Evolutionary conservation across 371 early-diverging fungal genomes (phyloP).

Genomic region (Apophysomyces variabilis): DNA sequence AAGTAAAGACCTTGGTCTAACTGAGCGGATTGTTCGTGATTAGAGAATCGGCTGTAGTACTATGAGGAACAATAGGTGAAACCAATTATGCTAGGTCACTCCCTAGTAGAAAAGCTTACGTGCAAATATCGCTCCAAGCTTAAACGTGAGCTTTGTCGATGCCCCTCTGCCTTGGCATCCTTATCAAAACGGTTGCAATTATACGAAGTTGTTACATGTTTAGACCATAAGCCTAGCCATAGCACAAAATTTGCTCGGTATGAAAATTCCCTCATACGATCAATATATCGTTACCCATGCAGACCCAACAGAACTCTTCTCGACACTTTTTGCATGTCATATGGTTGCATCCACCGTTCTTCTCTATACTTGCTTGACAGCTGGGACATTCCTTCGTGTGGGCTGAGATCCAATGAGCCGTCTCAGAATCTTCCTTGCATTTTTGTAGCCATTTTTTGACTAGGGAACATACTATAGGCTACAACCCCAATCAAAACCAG

Average conservation of each 20-base stretch:
- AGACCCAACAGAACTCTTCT: constrained; percentile 93
- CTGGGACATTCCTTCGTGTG: constrained; percentile 97
- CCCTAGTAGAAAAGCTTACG: constrained; percentile 54
- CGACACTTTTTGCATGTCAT: constrained; percentile 91
- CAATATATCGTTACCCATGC: constrained; percentile 49
- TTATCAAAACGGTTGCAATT: constrained; percentile 96
- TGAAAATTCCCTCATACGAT: constrained; percentile 30
- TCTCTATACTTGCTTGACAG: constrained; percentile 94
- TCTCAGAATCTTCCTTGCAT: constrained; percentile 97
- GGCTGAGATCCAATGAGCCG: constrained; percentile 96
- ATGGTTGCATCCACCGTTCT: constrained; percentile 97
- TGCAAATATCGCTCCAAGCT: constrained; percentile 93
- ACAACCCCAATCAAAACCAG: constrained; percentile 1
- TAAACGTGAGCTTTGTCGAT: constrained; percentile 85
- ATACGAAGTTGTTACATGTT: constrained; percentile 90
- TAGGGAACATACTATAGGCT: constrained; percentile 86
- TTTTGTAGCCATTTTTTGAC: constrained; percentile 93
- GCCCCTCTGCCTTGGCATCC: constrained; percentile 76
- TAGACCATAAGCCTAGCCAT: constrained; percentile 85
- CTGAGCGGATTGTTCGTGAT: constrained; percentile 95
- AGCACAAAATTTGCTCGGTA: neutral
- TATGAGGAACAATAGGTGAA: constrained; percentile 24
- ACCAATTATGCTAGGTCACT: too few relatives aligned
- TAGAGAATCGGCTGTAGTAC: constrained; percentile 97
- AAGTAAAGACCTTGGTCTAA: constrained; percentile 85